Evolutionary conservation across 768 basidiomycete genomes (phyloP).

Genomic region (Termitomyces sp.): DNA sequence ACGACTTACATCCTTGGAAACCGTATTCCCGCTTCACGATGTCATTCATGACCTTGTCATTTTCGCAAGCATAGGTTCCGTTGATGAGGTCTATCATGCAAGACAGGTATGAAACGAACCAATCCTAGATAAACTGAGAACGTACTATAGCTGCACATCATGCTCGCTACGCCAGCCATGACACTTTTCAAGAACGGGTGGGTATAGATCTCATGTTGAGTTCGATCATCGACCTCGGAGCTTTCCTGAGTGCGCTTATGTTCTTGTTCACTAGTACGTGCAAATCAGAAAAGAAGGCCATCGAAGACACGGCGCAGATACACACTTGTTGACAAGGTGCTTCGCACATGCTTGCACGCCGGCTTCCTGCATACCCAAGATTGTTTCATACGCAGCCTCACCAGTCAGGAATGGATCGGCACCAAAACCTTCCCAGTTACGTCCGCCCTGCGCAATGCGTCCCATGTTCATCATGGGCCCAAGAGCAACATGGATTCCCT

Average conservation of each 20-base stretch:
- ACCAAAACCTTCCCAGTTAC: slow-evolving; percentile 97
- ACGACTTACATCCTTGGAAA: slow-evolving; percentile 65
- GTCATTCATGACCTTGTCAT: slow-evolving; percentile 65
- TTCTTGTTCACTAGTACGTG: slow-evolving; percentile 57
- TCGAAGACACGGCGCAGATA: background rate
- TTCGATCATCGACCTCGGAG: slow-evolving; percentile 78
- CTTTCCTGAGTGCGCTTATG: slow-evolving; percentile 49
- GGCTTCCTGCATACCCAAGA: slow-evolving; percentile 72
- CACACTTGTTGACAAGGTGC: slow-evolving; percentile 75
- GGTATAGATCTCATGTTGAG: slow-evolving; percentile 71
- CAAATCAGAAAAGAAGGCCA: background rate
- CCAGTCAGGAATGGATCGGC: slow-evolving; percentile 87
- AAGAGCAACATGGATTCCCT: slow-evolving; percentile 81
- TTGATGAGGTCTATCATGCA: slow-evolving; percentile 57
- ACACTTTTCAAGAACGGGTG: slow-evolving; percentile 69
- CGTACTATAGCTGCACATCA: slow-evolving; percentile 79
- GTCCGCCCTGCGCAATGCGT: slow-evolving; percentile 70
- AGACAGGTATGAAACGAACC: background rate
- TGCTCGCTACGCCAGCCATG: slow-evolving; percentile 67
- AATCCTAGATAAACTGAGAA: slow-evolving; percentile 1
- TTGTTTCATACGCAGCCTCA: slow-evolving; percentile 74
- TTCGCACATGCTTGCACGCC: slow-evolving; percentile 90
- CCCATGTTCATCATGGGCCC: slow-evolving; percentile 89
- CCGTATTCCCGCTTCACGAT: slow-evolving; percentile 74
- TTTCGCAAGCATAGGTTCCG: slow-evolving; percentile 73